Conservation (phyloP, 176 grass and related monocot species). For the Phoenix roebelenii region DNA sequence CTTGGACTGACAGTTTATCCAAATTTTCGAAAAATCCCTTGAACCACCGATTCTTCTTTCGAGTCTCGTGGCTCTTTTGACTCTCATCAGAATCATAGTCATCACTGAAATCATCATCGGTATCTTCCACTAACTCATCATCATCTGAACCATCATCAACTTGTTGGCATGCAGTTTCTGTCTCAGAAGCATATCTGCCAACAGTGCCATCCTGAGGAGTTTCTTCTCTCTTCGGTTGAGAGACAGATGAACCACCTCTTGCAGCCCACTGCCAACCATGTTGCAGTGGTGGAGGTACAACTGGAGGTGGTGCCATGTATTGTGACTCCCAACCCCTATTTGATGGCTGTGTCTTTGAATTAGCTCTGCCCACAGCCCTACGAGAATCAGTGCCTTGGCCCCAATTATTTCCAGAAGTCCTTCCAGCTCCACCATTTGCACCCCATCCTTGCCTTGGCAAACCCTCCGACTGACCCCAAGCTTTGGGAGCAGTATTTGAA, state of each 20-base stretch:
- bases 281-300: slow-evolving; percentile 34
- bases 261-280: slow-evolving; percentile 57
- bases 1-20: slow-evolving; percentile 42
- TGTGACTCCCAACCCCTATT: slow-evolving; percentile 25
- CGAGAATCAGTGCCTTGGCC: slow-evolving; percentile 28
- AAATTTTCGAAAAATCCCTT: slow-evolving; percentile 58
- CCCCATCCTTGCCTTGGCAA: slow-evolving; percentile 29
- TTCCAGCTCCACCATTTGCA: slow-evolving; percentile 30
- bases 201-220: slow-evolving; percentile 23
- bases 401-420: slow-evolving; percentile 26
- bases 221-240: slow-evolving; percentile 32
- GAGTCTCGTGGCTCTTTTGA: slow-evolving; percentile 53
- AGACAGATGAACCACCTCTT: slow-evolving; percentile 27
- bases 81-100: slow-evolving; percentile 70
- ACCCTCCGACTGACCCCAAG: slow-evolving; percentile 9
- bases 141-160: slow-evolving; percentile 29
- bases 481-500: slow-evolving; percentile 22
- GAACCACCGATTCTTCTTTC: slow-evolving; percentile 68
- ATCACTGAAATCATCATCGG: slow-evolving; percentile 52
- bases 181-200: slow-evolving; percentile 15
- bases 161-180: slow-evolving; percentile 12
- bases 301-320: slow-evolving; percentile 22
- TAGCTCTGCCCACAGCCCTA: slow-evolving; percentile 32
- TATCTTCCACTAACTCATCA: slow-evolving; percentile 41
- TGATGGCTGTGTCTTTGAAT: slow-evolving; percentile 23